Evolutionary conservation across 495 filamentous ascomycete species (phyloP), one percentile per base, ranked within the genome.

Genomic region (Physcia stellaris): DNA sequence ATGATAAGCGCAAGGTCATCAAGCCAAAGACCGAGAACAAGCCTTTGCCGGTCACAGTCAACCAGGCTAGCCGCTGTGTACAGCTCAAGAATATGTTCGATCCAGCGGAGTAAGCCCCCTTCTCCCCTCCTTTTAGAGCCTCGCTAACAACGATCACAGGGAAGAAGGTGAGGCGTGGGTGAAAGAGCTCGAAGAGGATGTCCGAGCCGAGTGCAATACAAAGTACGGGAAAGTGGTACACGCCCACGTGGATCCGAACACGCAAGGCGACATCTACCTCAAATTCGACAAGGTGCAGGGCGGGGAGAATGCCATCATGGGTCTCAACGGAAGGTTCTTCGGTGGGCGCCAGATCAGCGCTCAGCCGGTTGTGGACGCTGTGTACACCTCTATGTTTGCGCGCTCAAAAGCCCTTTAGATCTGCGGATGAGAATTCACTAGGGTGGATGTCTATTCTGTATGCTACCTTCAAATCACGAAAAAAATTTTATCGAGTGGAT

Each of bases 191-290:
- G 86, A 94, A 66, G 83, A 88, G 54, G 92, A 99, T 51, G 83
- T 99, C 51, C 77, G 82, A 59, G 67, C 70, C 50, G 92, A 99
- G 68, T 94, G 90, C 57, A 84, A 92, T 62, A 70, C 78, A 46
- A 93, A 90, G 68, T 99, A 95, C 69, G 92, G 92, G 55, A 82
- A 86, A 55, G 86, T 99, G 55, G 86, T 95, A 64, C 92, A 99
- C 75, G 94, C 95, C 63, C 70, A 84, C 54, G 66, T 95, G 67
- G 88, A 95, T 71, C 73, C 83, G 46, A 94, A 90, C 59, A 85
- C 82, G 37, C 73, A 82, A 56, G 92, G 92, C 62, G 92, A 96
- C 53, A 88, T 99, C 52, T 99, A 94, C 60, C 74, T 96, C 54
- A 96, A 96, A 60, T 99, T 96, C 57, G 84, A 94, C 63, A 79